Evolutionary conservation across 768 basidiomycete genomes (phyloP), one percentile per base, ranked within the genome.

Genomic region (Lepiota venenata): DNA sequence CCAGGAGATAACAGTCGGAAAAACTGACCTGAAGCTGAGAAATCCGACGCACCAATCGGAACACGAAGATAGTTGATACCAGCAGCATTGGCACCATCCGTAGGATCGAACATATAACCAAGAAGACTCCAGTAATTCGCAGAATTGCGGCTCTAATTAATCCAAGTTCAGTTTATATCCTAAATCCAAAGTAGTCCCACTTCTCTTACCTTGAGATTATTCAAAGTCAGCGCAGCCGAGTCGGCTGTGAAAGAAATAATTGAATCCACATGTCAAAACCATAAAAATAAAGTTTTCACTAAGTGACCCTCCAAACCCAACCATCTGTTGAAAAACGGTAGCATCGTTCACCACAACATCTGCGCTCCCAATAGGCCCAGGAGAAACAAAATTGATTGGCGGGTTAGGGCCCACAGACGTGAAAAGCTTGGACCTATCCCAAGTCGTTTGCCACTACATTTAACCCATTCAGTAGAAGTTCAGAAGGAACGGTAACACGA

Each of bases 41-140:
- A 90, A 66, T 90, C 88, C 2, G 85, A 79, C 3, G 88, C 84
- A 12, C 88, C 88, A 12, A 91, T 74, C 0, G 88, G 80, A 37
- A 90, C 72, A 9, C 88, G 80, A 46, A 91, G 68, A 60, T 85
- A 87, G 40, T 81, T 83, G 48, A 91, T 68, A 1, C 87, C 88
- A 22, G 88, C 87, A 5, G 80, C 74, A 52, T 81, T 72, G 10
- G 78, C 76, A 0, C 76, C 83, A 63, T 90, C 82, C 1, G 79
- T 77, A 14, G 83, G 78, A 50, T 80, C 70, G 62, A 88, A 90
- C 59, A 87, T 75, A 56, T 80, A 75, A 32, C 75, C 71, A 37
- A 90, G 63, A 5, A 90, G 61, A 9, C 70, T 67, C 74, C 78
- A 81, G 61, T 91, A 90, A 61, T 76, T 83, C 15, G 60, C 70